A percentile compares a stretch with the other conserved stretches of the same genome.
Conservation (phyloP, 2,329 filamentous ascomycete species). For the Botrytis cinerea region DNA sequence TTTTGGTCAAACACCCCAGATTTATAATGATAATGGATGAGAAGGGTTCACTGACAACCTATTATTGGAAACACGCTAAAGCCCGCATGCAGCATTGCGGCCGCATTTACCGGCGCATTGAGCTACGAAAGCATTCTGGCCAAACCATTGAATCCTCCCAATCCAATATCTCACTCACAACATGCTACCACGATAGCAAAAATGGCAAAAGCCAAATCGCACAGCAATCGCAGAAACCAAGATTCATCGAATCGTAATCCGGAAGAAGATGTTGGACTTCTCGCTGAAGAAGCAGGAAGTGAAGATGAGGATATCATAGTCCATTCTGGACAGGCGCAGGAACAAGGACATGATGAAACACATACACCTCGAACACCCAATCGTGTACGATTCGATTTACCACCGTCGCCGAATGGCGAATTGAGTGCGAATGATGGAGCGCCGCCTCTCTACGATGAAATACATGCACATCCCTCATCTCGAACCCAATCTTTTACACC, state of each 20-base stretch:
- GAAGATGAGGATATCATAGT: slow-evolving; percentile 40
- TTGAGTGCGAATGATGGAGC: slow-evolving; percentile 28
- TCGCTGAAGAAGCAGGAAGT: slow-evolving; percentile 39
- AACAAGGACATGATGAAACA: slow-evolving; percentile 25
- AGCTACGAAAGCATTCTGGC: slow-evolving; percentile 10
- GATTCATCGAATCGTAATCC: slow-evolving; percentile 32
- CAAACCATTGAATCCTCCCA: slow-evolving; percentile 10
- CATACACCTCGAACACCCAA: slow-evolving; percentile 41
- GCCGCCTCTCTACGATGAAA: slow-evolving; percentile 49
- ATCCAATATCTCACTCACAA: slow-evolving; percentile 31
- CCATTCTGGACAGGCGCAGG: slow-evolving; percentile 29
- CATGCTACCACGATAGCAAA: slow-evolving; percentile 46
- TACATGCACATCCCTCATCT: slow-evolving; percentile 39
- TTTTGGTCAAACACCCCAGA: neutral
- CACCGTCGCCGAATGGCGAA: slow-evolving; percentile 23
- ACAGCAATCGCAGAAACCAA: slow-evolving; percentile 38
- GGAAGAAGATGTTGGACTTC: slow-evolving; percentile 47
- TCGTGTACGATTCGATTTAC: slow-evolving; percentile 43
- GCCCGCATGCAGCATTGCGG: slow-evolving; percentile 12
- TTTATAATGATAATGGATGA: neutral
- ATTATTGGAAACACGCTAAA: slow-evolving; percentile 10
- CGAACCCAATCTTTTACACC: slow-evolving; percentile 50
- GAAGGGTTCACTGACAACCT: neutral
- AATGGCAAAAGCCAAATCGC: slow-evolving; percentile 48
- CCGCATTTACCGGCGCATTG: neutral